Evolutionary conservation across 1,284 basidiomycete species (phyloP).

Genomic region (Papiliotrema laurentii): DNA sequence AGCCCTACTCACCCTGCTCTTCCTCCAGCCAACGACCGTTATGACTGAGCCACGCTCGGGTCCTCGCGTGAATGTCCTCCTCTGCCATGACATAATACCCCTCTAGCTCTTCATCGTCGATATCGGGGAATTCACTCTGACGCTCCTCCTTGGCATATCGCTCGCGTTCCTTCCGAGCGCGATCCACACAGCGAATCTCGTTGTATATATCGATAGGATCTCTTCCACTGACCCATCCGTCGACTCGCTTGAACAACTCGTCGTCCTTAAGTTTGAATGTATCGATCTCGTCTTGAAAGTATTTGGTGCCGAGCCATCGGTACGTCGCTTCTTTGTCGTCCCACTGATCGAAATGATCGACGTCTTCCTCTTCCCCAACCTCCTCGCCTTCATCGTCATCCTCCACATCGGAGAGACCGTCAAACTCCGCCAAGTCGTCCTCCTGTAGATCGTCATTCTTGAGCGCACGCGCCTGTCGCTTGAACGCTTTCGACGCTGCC

Average conservation of each 20-base stretch:
- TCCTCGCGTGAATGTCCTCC: slow-evolving; percentile 83
- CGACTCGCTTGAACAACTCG: slow-evolving; percentile 19
- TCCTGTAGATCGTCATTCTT: not conserved
- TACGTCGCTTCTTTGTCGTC: slow-evolving; percentile 29
- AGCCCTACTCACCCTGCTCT: slow-evolving; percentile 62
- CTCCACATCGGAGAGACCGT: not conserved
- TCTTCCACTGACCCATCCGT: slow-evolving; percentile 32
- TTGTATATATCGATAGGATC: slow-evolving; percentile 28
- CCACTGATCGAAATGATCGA: slow-evolving; percentile 23
- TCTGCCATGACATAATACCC: slow-evolving; percentile 68
- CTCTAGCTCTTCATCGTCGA: slow-evolving; percentile 93
- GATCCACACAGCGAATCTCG: slow-evolving; percentile 56
- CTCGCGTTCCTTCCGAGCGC: slow-evolving; percentile 31
- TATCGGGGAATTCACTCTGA: slow-evolving; percentile 55
- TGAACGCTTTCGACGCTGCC: slow-evolving; percentile 7
- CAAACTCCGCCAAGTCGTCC: slow-evolving; percentile 3
- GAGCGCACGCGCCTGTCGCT: not conserved
- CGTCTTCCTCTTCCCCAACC: slow-evolving; percentile 12
- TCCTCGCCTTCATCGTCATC: slow-evolving; percentile 7
- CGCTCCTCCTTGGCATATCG: slow-evolving; percentile 30
- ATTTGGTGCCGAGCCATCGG: slow-evolving; percentile 24
- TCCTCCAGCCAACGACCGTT: slow-evolving; percentile 92
- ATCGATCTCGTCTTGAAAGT: slow-evolving; percentile 28
- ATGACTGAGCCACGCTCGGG: slow-evolving; percentile 93
- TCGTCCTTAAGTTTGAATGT: slow-evolving; percentile 17